phyloP scores from a whole-genome alignment of 371 early-diverging fungal species.

The Circinella umbellata region DNA sequence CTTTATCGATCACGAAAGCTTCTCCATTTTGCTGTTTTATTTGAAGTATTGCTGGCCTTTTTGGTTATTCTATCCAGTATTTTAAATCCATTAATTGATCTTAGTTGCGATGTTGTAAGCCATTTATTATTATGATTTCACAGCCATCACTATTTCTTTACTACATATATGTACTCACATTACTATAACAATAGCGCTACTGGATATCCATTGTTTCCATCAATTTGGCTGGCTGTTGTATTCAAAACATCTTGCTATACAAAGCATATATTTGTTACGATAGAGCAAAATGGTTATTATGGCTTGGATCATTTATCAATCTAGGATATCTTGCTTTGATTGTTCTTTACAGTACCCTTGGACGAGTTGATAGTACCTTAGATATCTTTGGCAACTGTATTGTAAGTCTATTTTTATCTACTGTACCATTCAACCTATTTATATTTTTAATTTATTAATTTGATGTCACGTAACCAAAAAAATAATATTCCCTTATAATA shows the following conservation, averaged over 20 bases:
- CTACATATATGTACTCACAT: neutral
- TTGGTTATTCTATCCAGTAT: constrained; percentile 37
- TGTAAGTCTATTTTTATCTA: constrained; percentile 20
- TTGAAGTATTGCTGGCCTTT: constrained; percentile 35
- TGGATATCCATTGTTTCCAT: constrained; percentile 52
- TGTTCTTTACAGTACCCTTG: constrained; percentile 36
- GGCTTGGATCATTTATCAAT: constrained; percentile 42
- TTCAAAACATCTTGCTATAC: constrained; percentile 49
- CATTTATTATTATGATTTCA: neutral
- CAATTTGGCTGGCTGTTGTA: constrained; percentile 44
- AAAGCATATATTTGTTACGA: constrained; percentile 54
- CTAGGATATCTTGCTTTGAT: constrained; percentile 46
- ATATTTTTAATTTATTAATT: too few species aligned
- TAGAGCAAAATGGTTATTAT: constrained; percentile 33
- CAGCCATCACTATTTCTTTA: neutral
- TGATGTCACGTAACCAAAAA: too few species aligned
- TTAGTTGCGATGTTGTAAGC: constrained; percentile 39
- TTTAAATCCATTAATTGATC: constrained; percentile 33
- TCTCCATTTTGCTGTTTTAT: constrained; percentile 39
- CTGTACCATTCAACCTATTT: too few species aligned
- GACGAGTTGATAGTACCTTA: constrained; percentile 33
- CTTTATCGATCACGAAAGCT: constrained; percentile 32
- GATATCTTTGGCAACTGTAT: constrained; percentile 46
- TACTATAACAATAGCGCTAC: constrained; percentile 34
- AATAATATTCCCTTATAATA: too few species aligned